Evolutionary conservation across 805 yeast genomes (phyloP).

Genomic region (Wickerhamiella sergipiensis): DNA sequence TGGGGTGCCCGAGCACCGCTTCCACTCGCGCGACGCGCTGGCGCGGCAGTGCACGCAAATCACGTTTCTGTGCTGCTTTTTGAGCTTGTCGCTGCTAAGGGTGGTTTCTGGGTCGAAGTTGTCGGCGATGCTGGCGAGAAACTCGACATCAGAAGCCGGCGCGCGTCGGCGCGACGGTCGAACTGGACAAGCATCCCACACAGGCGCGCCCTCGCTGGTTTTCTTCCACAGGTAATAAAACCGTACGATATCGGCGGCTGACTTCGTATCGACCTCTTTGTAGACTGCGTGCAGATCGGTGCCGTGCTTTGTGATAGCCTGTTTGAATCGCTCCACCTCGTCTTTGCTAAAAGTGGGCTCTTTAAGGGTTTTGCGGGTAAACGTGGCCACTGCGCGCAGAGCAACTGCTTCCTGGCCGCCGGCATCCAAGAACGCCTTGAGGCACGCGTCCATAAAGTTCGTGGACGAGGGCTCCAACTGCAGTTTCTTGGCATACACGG

Average conservation of each 20-base stretch:
- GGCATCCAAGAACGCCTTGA: slow-evolving; percentile 39
- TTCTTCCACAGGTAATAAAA: slow-evolving; percentile 89
- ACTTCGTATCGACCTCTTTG: slow-evolving; percentile 58
- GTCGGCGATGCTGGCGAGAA: slow-evolving; percentile 42
- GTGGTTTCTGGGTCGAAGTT: slow-evolving; percentile 53
- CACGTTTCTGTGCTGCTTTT: slow-evolving; percentile 29
- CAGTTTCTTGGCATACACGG: slow-evolving; percentile 41
- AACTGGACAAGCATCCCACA: slow-evolving; percentile 77
- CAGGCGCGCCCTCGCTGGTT: slow-evolving; percentile 53
- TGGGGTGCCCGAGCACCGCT: slow-evolving; percentile 50
- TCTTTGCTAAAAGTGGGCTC: slow-evolving; percentile 65
- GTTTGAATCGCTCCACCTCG: slow-evolving; percentile 59
- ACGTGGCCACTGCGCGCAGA: slow-evolving; percentile 28
- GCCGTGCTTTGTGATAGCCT: slow-evolving; percentile 58
- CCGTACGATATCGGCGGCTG: slow-evolving; percentile 68
- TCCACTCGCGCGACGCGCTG: slow-evolving; percentile 46
- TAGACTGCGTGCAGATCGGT: slow-evolving; percentile 65
- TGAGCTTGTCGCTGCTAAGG: slow-evolving; percentile 43
- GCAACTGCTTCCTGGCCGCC: slow-evolving; percentile 42
- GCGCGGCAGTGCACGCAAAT: slow-evolving; percentile 65
- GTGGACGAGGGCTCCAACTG: slow-evolving; percentile 51
- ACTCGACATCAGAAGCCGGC: slow-evolving; percentile 19
- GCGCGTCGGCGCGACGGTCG: slow-evolving; percentile 40
- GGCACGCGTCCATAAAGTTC: slow-evolving; percentile 66
- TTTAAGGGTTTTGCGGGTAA: slow-evolving; percentile 45